Evolutionary conservation across 1,284 basidiomycete species (phyloP), one percentile per base, ranked within the genome.

Genomic region (Trichosporon ovoides): DNA sequence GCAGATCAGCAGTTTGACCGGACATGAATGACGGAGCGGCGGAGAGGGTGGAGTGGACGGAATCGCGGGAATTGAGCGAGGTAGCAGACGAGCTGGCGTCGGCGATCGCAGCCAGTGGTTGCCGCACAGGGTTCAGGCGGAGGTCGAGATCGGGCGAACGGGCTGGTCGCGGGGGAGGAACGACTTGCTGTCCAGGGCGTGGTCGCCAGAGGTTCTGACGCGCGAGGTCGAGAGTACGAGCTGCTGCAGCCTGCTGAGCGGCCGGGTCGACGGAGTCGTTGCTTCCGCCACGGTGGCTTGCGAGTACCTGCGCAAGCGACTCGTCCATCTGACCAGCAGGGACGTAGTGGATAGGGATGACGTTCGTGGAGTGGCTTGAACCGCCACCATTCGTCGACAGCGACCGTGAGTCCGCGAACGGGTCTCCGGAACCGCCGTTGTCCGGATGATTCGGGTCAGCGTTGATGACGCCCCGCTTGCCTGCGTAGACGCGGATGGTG

Each of bases 301-400:
- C 52, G 13, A 56, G 33, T 2, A 56, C 55, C 38, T 53, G 18
- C 4, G 59, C 55, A 11, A 57, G 37, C 24, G 53, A 40, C 37
- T 70, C 68, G 40, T 67, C 61, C 22, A 64, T 65, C 43, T 58
- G 57, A 24, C 62, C 60, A 13, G 68, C 66, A 12, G 76, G 74
- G n/a, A 77, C 72, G 51, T 67, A 79, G 43, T 77, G 75, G 48
- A 77, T 79, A 1, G 77, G 77, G 24, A 78, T 76, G 46, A 78
- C 74, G 53, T 77, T 75, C 31, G 75, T 74, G 12, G 67, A 66
- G 35, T 68, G 65, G 11, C 66, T 68, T 9, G 62, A 64, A 16
- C 65, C 68, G 4, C 59, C 66, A 2, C 60, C 61, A 43, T 67
- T 67, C 0, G 74, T 76, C 0, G 68, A 69, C 20, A 77, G 63